These are phyloP conservation scores for Rhizoclosmatium globosum DNA, from an alignment of 192 early-diverging fungal genomes.

Conservation along the genomic window DNA sequence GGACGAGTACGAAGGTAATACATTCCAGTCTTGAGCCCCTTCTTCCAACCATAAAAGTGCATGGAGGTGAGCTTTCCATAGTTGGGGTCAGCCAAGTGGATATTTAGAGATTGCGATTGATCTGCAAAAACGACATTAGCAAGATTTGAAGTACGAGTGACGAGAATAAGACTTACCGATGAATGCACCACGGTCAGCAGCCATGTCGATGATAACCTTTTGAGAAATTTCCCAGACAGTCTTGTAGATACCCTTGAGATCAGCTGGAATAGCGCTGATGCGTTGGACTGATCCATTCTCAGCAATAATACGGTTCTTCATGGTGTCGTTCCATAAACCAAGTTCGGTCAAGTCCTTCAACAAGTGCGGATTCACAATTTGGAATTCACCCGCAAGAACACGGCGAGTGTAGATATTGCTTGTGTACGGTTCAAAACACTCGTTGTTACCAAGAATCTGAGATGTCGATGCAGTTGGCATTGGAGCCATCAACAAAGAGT, in stretches of 20 bases:
- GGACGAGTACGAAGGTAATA: conserved; percentile 97
- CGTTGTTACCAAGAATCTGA: conserved; percentile 98
- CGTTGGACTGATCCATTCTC: conserved; percentile 89
- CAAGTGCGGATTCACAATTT: conserved; percentile 97
- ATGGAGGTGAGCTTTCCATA: conserved; percentile 94
- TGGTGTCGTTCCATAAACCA: conserved; percentile 90
- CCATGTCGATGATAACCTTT: conserved; percentile 93
- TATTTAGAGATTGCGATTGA: conserved; percentile 95
- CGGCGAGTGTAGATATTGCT: conserved; percentile 97
- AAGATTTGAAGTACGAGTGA: neutral
- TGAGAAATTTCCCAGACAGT: conserved; percentile 96
- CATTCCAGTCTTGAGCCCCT: conserved; percentile 99
- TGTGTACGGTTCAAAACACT: conserved; percentile 87
- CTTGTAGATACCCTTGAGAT: conserved; percentile 96
- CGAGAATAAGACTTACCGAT: conserved; percentile 61
- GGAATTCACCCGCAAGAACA: conserved; percentile 97
- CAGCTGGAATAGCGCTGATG: conserved; percentile 78
- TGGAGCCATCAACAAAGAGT: conserved; percentile 93
- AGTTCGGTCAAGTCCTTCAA: conserved; percentile 94
- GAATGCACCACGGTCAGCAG: conserved; percentile 95
- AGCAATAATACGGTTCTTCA: conserved; percentile 94
- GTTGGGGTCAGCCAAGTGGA: conserved; percentile 93
- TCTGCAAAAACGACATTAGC: conserved; percentile 53
- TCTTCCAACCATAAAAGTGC: conserved; percentile 99
- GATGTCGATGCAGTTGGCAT: conserved; percentile 98